Evolutionary conservation across 257 asterid species (phyloP).

Genomic region (Penstemon davidsonii): DNA sequence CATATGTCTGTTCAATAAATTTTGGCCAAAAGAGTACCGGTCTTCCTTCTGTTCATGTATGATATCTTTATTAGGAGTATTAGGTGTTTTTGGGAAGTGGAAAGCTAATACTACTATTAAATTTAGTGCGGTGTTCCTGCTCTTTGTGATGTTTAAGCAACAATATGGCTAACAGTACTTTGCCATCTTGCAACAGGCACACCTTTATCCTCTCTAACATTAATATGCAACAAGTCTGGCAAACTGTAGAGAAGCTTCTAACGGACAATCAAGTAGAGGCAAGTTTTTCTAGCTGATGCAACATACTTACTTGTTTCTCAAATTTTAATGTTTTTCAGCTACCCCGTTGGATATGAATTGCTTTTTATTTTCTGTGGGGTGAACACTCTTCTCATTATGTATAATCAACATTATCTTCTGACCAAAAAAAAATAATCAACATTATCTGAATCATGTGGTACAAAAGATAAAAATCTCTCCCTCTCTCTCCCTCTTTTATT

Average conservation of each 20-base stretch:
- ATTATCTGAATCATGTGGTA: neutral
- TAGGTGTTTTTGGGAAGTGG: constrained; percentile 21
- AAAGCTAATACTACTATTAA: constrained; percentile 19
- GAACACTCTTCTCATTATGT: constrained; percentile 4
- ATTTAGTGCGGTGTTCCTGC: constrained; percentile 5
- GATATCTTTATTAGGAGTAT: constrained; percentile 5
- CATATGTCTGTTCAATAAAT: constrained; percentile 4
- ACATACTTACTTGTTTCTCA: neutral
- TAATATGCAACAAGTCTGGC: constrained; percentile 83
- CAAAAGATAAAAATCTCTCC: neutral
- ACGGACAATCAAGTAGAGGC: constrained; percentile 93
- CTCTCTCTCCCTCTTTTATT: neutral
- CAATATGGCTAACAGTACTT: constrained; percentile 21
- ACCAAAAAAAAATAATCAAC: neutral
- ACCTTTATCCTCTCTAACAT: constrained; percentile 63
- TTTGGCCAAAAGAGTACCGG: constrained; percentile 11
- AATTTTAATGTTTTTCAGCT: constrained; percentile 9
- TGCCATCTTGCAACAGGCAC: constrained; percentile 62
- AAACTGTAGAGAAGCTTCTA: constrained; percentile 80
- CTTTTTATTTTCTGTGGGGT: constrained; percentile 5
- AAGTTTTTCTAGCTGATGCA: constrained; percentile 35
- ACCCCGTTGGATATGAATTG: constrained; percentile 9
- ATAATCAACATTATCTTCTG: neutral
- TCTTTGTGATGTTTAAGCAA: constrained; percentile 20
- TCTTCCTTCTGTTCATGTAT: constrained; percentile 20